Base-by-base conservation (phyloP, 176 grass and related monocot genomes). In the Oryza longistaminata region DNA sequence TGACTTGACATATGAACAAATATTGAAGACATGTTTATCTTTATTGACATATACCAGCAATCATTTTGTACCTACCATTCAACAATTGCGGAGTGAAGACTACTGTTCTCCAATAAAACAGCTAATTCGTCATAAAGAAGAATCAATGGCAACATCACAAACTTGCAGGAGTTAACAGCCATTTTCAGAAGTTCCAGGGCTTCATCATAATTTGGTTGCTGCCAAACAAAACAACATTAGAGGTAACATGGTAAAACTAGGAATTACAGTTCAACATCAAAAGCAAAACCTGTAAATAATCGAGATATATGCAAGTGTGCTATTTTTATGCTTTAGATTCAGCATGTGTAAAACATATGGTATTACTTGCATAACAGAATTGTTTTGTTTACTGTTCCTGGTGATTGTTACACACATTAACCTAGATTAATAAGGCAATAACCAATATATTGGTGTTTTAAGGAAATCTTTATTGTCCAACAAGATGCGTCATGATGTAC, bases 91-190 rank as follows among this genome's bases (percentile, higher is more conserved):
- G 82, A 86, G 84, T 91, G 89, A 86, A 95, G 83, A 83, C 80
- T 82, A 74, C 64, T 80, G 62, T 69, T 84, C 67, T 90, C 89
- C 83, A 95, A 69, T 76, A 97, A 91, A 85, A 85, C 50, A 91
- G 86, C 75, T 79, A 97, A 82, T 91, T 97, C 91, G 74, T 97
- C 95, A 74, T 95, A 93, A 55, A 95, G 92, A 64, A 94, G 83
- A 84, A 97, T 84, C 86, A 97, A 91, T 5, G 92, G 75, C 81
- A 93, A 75, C 25, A 73, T 55, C 61, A 66, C 82, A 84, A 83
- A 88, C 79, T 97, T 95, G 92, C 95, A 97, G 58, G 92, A 95
- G 75, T 82, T 86, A 58, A 95, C 75, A 81, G 91, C 53, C 91
- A 93, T 91, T 82, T 86, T 89, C 75, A 97, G 85, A 37, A 95